Evolutionary conservation across 768 basidiomycete species (phyloP).

Genomic region (Multifurca ochricompacta): DNA sequence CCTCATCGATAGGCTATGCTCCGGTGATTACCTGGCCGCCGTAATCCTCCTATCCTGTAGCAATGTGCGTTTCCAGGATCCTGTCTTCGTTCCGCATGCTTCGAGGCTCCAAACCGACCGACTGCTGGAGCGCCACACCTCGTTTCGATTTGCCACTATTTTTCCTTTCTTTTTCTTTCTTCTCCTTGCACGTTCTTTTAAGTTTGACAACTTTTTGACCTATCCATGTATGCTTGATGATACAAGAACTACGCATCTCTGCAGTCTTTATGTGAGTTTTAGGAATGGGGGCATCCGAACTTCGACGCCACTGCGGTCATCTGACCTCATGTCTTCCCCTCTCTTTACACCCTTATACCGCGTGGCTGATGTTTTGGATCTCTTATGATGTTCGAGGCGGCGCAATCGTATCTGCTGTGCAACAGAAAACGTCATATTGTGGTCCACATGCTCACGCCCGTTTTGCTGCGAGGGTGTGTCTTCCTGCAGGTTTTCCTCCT

Average conservation of each 20-base stretch:
- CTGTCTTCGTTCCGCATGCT: not conserved
- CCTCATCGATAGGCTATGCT: constrained; percentile 9
- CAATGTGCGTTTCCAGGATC: not conserved
- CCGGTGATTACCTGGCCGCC: not conserved
- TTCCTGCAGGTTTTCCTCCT: constrained; percentile 1
- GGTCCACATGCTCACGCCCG: not conserved
- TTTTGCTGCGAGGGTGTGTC: not conserved
- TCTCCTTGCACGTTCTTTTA: not conserved
- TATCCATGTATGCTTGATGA: not conserved
- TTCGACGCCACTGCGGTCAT: constrained; percentile 12
- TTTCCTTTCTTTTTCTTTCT: not conserved
- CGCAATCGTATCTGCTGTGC: not conserved
- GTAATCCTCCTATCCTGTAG: not conserved
- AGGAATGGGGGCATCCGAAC: not conserved
- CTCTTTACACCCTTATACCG: not conserved
- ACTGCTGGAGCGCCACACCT: not conserved
- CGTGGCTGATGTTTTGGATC: constrained; percentile 12
- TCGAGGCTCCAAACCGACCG: not conserved
- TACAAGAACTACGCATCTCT: not conserved
- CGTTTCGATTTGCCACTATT: not conserved
- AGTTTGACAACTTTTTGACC: not conserved
- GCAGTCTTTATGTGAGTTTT: not conserved
- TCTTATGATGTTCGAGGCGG: constrained; percentile 13
- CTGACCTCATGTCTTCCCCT: constrained; percentile 6
- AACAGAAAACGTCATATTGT: constrained; percentile 11